Evolutionary conservation across 2,329 filamentous ascomycete genomes (phyloP).

Genomic region (Monosporascus sp.): DNA sequence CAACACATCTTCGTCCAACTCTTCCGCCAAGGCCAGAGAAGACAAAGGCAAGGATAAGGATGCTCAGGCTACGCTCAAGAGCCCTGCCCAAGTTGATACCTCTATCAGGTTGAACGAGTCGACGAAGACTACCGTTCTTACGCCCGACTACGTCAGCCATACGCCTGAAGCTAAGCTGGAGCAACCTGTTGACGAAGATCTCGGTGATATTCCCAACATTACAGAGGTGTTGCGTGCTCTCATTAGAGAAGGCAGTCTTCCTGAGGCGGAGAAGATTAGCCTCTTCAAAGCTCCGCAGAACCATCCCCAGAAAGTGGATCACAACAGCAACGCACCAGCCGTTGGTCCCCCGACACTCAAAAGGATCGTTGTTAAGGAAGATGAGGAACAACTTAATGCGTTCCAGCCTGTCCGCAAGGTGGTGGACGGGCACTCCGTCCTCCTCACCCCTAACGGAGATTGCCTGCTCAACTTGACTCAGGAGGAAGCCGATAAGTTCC

Average conservation of each 20-base stretch:
- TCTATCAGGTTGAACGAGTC: constrained; percentile 29
- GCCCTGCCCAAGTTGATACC: constrained; percentile 23
- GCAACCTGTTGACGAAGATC: constrained; percentile 23
- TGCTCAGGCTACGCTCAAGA: constrained; percentile 21
- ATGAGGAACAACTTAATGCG: constrained; percentile 49
- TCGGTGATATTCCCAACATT: constrained; percentile 26
- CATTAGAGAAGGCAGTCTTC: constrained; percentile 27
- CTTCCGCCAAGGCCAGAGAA: constrained; percentile 15
- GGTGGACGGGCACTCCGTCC: constrained; percentile 59
- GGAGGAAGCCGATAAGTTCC: constrained; percentile 65
- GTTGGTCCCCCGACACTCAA: constrained; percentile 35
- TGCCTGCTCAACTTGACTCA: constrained; percentile 66
- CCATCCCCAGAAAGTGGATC: constrained; percentile 26
- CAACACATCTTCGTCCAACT: constrained; percentile 1
- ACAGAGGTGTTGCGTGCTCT: constrained; percentile 34
- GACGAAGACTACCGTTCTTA: constrained; percentile 29
- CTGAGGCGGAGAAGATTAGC: constrained; percentile 31
- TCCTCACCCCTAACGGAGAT: constrained; percentile 72
- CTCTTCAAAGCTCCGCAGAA: constrained; percentile 34
- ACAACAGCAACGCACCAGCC: constrained; percentile 19
- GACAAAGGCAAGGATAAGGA: constrained; percentile 18
- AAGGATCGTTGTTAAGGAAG: constrained; percentile 46
- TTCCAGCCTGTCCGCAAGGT: constrained; percentile 57
- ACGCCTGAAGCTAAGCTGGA: constrained; percentile 22
- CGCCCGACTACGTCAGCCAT: constrained; percentile 27